Base-by-base conservation (phyloP, 805 yeast species). In the Candida khao-thaluensis region DNA sequence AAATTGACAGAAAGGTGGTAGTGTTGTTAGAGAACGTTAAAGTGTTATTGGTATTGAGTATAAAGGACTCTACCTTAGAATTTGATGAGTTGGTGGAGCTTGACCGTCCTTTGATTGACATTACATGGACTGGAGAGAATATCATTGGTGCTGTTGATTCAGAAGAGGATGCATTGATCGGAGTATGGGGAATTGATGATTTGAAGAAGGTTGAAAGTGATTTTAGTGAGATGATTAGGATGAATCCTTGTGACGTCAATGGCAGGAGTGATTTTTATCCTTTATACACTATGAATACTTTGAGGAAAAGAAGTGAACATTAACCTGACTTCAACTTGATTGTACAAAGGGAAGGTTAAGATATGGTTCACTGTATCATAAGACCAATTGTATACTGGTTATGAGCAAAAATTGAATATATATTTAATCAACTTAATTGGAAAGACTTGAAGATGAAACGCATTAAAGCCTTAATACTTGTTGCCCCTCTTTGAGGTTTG, bases 241-340 rank as follows among this genome's bases (percentile, higher is more conserved):
- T 52, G 10, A 59, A 64, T 31, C 54, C 58, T 8, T 60, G 62
- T 34, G 61, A 60, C 2, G 69, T 66, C 7, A 59, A 54, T 3
- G 50, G 60, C 7, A 59, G 63, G 14, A 55, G 57, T 2, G 73
- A 66, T 17, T 52, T 74, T 36, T 71, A 70, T 38, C 76, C 81
- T 12, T 66, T 80, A 51, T 77, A 76, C 51, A 60, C 66, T 38
- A 58, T 71, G 34, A 66, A 69, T 42, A 56, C 72, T 14, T 68
- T 80, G 52, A 72, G 83, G 50, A 80, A 80, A 58, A 74, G 81
- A 54, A 81, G 82, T 34, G 85, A 79, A 53, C 82, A 79, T 56
- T 79, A 57, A 57, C 23, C 17, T 4, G n/a, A n/a, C n/a, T n/a
- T n/a, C n/a, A n/a, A n/a, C n/a, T n/a, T n/a, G n/a, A n/a, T n/a